Percentiles rank a stretch among this genome's conserved stretches.
Conservation (phyloP, 352 stramenopile genomes). For the Salisapilia sapeloensis region DNA sequence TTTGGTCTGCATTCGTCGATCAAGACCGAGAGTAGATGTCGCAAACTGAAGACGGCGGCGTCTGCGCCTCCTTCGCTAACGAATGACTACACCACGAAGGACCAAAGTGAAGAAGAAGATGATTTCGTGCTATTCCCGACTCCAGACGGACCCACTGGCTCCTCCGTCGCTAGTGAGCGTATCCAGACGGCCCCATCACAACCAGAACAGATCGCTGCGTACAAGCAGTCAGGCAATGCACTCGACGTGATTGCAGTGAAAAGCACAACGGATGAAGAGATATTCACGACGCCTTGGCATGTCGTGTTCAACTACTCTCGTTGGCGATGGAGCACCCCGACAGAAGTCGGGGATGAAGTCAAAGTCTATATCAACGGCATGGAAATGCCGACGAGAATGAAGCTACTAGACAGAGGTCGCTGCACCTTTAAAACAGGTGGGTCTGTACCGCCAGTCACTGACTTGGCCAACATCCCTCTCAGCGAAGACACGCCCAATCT, state of each 20-base stretch:
- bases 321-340: slow-evolving; percentile 34
- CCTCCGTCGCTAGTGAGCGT: slow-evolving; percentile 3
- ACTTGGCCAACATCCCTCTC: slow-evolving; percentile 35
- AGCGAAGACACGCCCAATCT: slow-evolving; percentile 41
- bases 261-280: slow-evolving; percentile 29
- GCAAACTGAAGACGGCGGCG: too few species aligned
- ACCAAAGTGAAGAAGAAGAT: slow-evolving; percentile 1
- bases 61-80: too few species aligned
- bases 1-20: too few species aligned
- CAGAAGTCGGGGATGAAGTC: slow-evolving; percentile 53
- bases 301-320: slow-evolving; percentile 57
- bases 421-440: slow-evolving; percentile 53
- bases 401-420: slow-evolving; percentile 40
- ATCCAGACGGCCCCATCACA: background rate
- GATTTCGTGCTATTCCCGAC: slow-evolving; percentile 14
- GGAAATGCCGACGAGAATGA: slow-evolving; percentile 61
- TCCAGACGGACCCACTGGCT: background rate
- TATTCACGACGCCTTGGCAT: slow-evolving; percentile 60
- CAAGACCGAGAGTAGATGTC: too few species aligned
- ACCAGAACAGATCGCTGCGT: slow-evolving; percentile 11
- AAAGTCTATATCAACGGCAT: slow-evolving; percentile 61
- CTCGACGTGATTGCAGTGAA: slow-evolving; percentile 64
- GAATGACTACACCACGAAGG: too few species aligned
- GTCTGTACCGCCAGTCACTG: slow-evolving; percentile 29
- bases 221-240: slow-evolving; percentile 60